Base-by-base conservation (phyloP, 805 yeast genomes). In the Starmerella gropengiesseri region DNA sequence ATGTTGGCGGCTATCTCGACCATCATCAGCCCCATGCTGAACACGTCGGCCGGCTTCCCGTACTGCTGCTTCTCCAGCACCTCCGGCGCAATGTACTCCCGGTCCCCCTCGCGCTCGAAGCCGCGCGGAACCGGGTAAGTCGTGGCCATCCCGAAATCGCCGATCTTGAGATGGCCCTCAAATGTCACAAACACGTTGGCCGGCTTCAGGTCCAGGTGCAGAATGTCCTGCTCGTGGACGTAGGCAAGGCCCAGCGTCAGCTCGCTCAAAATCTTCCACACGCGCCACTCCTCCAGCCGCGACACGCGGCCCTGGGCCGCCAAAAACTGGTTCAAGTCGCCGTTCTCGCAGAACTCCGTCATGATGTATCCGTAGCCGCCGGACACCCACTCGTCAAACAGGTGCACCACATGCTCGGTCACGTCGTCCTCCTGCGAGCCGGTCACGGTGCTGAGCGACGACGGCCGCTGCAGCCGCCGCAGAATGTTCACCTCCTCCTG, bases 31-130 rank as follows among this genome's bases (percentile, higher is more conserved):
- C 98, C 98, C 38, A 87, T 71, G n/a, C 95, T 81, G 60, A 91
- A 91, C 4, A 91, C 78, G 60, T 91, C 98, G 0, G 97, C 97
- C 41, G 89, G 86, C 52, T 81, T 83, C 31, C 85, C 86, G 58
- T 91, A 91, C 33, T 74, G 71, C 58, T 84, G 86, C 34, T 73
- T 75, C 26, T 86, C 75, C 42, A 91, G 78, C 19, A 91, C 78
- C 60, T 91, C 98, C 1, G 98, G 98, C 0, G 98, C 97, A 62
- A 91, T 91, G 62, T 91, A 91, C 59, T 89, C 95, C 41, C 97
- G 70, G 62, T 91, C 98, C 21, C 98, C 98, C 63, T 91, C 98
- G 52, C 94, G 74, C 62, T 91, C 98, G 55, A 84, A 78, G 23
- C 68, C 69, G 8, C 49, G 45, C 12, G 63, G 55, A 6, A 56